phyloP scores from a whole-genome alignment of 164 flowering plant genomes.

The grape (Vitis vinifera) region DNA sequence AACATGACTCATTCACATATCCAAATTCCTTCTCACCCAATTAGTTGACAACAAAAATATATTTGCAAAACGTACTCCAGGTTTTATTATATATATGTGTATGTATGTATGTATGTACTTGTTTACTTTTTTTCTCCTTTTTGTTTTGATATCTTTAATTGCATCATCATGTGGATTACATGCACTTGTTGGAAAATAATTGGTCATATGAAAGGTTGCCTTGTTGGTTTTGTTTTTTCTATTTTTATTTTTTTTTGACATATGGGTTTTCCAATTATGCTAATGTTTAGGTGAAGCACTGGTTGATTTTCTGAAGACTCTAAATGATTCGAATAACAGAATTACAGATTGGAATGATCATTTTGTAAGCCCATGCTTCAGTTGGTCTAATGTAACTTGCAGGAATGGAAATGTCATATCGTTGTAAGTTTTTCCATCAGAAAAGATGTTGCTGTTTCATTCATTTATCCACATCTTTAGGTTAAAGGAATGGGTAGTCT shows the following conservation, averaged over 20 bases:
- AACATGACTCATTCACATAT: background rate
- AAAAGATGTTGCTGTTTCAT: background rate
- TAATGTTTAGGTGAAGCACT: conserved; percentile 68
- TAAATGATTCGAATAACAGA: conserved; percentile 56
- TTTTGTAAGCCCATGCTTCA: conserved; percentile 78
- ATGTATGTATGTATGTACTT: too few species aligned
- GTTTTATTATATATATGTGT: background rate
- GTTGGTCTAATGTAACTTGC: conserved; percentile 90
- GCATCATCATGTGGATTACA: background rate
- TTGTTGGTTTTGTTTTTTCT: background rate
- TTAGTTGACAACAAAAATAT: background rate
- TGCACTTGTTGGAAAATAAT: background rate
- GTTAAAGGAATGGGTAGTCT: background rate
- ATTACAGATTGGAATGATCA: conserved; percentile 57
- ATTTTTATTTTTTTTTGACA: background rate
- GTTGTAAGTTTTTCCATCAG: conserved; percentile 48
- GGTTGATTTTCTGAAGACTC: conserved; percentile 43
- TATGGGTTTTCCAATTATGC: background rate
- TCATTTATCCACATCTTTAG: conserved; percentile 1
- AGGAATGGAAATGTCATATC: conserved; percentile 63
- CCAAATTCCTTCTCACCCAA: background rate
- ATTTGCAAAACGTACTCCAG: background rate
- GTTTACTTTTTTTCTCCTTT: too few species aligned
- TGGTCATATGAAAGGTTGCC: background rate
- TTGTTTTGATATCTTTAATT: background rate